These are phyloP conservation scores for Pseudogymnoascus sp. DNA, from an alignment of 2,329 filamentous ascomycete genomes.

Conservation along the genomic window DNA sequence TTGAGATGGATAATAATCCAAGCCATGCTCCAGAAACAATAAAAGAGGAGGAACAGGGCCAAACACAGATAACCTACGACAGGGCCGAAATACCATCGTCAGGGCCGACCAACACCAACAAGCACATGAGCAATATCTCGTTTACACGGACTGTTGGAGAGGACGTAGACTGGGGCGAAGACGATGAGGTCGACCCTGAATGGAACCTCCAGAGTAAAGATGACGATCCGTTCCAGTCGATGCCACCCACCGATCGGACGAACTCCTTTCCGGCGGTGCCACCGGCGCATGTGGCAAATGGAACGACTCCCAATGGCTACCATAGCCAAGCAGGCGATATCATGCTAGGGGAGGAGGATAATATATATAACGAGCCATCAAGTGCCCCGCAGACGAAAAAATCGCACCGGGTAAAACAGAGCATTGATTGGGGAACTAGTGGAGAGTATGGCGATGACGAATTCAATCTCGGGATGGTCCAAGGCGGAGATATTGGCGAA, in stretches of 20 bases:
- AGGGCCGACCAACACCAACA: slow-evolving; percentile 31
- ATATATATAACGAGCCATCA: neutral
- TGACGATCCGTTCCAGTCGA: slow-evolving; percentile 51
- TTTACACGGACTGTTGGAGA: slow-evolving; percentile 57
- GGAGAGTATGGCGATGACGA: slow-evolving; percentile 7
- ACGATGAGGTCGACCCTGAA: slow-evolving; percentile 43
- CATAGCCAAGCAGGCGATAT: slow-evolving; percentile 46
- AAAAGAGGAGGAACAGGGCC: slow-evolving; percentile 11
- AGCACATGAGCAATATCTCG: slow-evolving; percentile 53
- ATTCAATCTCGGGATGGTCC: neutral
- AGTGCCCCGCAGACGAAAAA: neutral
- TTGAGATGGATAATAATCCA: slow-evolving; percentile 21
- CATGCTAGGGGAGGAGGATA: slow-evolving; percentile 23
- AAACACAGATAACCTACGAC: neutral
- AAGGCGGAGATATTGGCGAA: slow-evolving; percentile 21
- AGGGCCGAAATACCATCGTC: slow-evolving; percentile 19
- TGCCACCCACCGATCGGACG: slow-evolving; percentile 47
- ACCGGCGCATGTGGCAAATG: slow-evolving; percentile 29
- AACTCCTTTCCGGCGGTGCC: slow-evolving; percentile 57
- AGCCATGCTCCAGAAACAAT: slow-evolving; percentile 14
- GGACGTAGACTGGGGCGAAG: slow-evolving; percentile 51
- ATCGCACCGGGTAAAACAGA: neutral
- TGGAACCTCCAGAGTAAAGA: slow-evolving; percentile 45
- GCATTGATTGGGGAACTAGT: neutral
- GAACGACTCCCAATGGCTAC: slow-evolving; percentile 31